Evolutionary conservation across 345 rosid genomes (phyloP), one percentile per base, ranked within the genome.

Genomic region (Rhodamnia argentea): DNA sequence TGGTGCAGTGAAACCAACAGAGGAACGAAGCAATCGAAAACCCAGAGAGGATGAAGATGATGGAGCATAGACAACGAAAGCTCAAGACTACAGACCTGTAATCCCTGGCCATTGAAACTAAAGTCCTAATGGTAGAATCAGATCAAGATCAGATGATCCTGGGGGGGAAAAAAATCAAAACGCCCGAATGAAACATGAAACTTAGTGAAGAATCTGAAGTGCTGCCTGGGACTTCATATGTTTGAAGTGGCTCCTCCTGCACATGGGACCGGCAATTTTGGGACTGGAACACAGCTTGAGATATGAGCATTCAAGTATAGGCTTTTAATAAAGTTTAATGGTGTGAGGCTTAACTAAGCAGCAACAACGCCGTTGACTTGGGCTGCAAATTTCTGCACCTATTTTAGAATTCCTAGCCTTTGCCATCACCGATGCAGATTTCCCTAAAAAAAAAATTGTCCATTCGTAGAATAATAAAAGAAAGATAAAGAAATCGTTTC

Each of bases 21-120:
- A 96, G 90, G 85, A 93, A 91, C 44, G 95, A 93, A 82, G 92
- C 76, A 88, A 92, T 91, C 27, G 96, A 92, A 87, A 92, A 87
- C 47, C 93, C 88, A 51, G 94, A 92, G 26, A 95, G 85, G 85
- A 92, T 52, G 70, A 92, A 83, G 50, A 90, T 29, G 58, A 89
- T 50, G 89, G 87, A 93, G 89, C 94, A 89, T 75, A 96, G 88
- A 88, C 88, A 85, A 18, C 93, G 95, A 84, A 93, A 92, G 70
- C 91, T 88, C 78, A 92, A 91, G 88, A 91, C 54, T 50, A 22
- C n/a, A 85, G 84, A 84, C 58, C 74, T 92, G 83, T 87, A 88
- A 70, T 91, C 91, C 85, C 88, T 93, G 37, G 92, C 96, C 98
- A 95, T 52, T 29, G 84, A 32, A 83, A 83, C 54, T 82, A 47